phyloP scores from a whole-genome alignment of 345 rosid species.

The Melaleuca alternifolia region DNA sequence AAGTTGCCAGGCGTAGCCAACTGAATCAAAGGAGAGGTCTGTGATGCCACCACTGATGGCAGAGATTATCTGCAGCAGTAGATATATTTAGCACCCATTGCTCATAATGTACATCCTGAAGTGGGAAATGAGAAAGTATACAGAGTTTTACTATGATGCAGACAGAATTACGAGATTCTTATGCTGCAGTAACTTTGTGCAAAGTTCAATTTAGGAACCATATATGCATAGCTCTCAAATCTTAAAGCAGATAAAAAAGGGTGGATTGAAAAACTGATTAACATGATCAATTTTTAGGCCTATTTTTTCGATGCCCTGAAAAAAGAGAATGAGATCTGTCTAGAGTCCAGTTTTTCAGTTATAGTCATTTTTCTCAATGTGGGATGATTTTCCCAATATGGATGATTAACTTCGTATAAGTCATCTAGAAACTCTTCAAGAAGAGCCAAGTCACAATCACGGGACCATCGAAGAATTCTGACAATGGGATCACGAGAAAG shows the following conservation, averaged over 20 bases:
- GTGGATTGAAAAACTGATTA: not conserved
- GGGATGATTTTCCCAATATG: not conserved
- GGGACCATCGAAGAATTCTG: not conserved
- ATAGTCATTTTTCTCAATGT: not conserved
- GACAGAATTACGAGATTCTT: not conserved
- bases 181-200: not conserved
- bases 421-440: not conserved
- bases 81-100: not conserved
- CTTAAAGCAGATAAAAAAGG: not conserved
- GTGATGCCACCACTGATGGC: constrained; percentile 80
- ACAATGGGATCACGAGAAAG: not conserved
- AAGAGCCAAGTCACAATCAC: not conserved
- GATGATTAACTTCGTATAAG: not conserved
- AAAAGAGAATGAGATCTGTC: not conserved
- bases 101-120: not conserved
- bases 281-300: not conserved
- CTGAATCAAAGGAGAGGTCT: constrained; percentile 68
- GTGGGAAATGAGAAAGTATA: not conserved
- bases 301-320: not conserved
- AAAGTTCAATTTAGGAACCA: not conserved
- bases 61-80: constrained; percentile 62
- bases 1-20: constrained; percentile 77
- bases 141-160: not conserved
- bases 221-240: not conserved
- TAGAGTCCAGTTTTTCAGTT: not conserved